These are phyloP conservation scores for Fonsecaea multimorphosa DNA, from an alignment of 2,329 filamentous ascomycete species.

Conservation along the genomic window DNA sequence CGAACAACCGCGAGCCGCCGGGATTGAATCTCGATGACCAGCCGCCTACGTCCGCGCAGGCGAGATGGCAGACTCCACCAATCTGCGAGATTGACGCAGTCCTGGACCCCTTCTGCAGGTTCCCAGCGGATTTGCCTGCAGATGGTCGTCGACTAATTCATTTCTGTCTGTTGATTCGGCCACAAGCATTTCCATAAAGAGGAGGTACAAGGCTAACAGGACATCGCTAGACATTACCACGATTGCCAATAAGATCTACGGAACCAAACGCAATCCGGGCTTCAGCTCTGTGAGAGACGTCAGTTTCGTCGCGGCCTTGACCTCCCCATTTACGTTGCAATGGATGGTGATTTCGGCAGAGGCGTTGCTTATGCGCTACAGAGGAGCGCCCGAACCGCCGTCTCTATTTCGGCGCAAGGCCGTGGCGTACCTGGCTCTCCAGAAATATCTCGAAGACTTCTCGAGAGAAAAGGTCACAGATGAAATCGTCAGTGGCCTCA, in stretches of 20 bases:
- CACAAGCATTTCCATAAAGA: background rate
- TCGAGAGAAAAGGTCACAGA: background rate
- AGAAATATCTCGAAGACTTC: background rate
- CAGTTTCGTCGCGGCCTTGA: background rate
- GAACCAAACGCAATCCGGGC: background rate
- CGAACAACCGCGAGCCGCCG: background rate
- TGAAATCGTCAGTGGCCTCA: conserved; percentile 5
- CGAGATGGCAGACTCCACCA: background rate
- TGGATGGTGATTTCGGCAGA: conserved; percentile 5
- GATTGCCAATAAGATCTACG: background rate
- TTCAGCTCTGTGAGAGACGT: conserved; percentile 2
- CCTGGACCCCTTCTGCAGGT: conserved; percentile 11
- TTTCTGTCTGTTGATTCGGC: conserved; percentile 1
- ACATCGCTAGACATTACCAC: background rate
- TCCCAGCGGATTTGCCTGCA: background rate
- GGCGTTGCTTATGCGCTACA: background rate
- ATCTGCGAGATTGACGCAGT: background rate
- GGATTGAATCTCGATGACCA: background rate
- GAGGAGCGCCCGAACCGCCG: background rate
- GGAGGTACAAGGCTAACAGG: background rate
- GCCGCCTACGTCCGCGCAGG: background rate
- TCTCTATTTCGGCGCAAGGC: conserved; percentile 4
- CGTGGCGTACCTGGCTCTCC: background rate
- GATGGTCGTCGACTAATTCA: background rate
- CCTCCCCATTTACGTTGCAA: background rate